Conservation (phyloP, 2,329 filamentous ascomycete genomes). For the Cercospora sp. region DNA sequence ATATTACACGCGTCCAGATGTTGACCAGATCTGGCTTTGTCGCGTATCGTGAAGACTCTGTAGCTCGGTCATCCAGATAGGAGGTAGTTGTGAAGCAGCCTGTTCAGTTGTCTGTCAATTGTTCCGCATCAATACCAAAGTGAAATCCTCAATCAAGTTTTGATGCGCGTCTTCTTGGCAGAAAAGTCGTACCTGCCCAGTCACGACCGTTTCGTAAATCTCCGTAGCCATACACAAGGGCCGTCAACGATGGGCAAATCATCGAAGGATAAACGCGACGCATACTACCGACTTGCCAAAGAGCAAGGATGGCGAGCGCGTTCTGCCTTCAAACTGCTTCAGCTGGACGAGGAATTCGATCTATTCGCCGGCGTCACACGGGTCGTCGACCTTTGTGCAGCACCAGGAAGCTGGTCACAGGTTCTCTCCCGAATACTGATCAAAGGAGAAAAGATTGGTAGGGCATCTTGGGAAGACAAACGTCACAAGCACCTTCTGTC, state of each 20-base stretch:
- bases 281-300: constrained; percentile 96
- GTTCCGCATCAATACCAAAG: background rate
- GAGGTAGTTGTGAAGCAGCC: background rate
- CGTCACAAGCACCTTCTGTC: constrained; percentile 55
- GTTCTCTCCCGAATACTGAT: constrained; percentile 91
- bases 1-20: background rate
- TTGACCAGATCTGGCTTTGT: background rate
- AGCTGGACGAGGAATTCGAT: constrained; percentile 95
- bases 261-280: constrained; percentile 97
- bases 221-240: background rate
- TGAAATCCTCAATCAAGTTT: background rate
- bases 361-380: constrained; percentile 86
- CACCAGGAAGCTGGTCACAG: constrained; percentile 95
- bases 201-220: background rate
- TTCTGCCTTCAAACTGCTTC: constrained; percentile 94
- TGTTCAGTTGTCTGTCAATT: background rate
- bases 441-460: constrained; percentile 86
- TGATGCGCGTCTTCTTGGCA: background rate
- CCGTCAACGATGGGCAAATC: constrained; percentile 61
- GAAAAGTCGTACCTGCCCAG: background rate
- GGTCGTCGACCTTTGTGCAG: constrained; percentile 93
- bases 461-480: constrained; percentile 82
- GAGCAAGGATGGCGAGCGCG: constrained; percentile 98
- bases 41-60: background rate
- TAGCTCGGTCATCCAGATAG: background rate